phyloP scores from a whole-genome alignment of 768 basidiomycete species.

The Lactarius deliciosus region DNA sequence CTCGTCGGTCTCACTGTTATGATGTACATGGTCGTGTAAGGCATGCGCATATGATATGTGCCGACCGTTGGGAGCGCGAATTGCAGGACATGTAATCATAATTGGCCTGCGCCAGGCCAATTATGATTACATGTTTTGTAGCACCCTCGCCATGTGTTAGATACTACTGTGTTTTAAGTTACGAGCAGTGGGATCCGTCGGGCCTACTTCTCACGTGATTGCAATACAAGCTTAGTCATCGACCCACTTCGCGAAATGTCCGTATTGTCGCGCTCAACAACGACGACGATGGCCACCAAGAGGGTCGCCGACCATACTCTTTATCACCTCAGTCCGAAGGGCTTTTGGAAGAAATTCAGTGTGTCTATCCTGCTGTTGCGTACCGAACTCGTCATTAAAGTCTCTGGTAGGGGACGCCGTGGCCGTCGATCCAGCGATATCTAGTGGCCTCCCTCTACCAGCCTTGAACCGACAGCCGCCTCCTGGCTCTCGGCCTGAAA shows the following conservation, averaged over 20 bases:
- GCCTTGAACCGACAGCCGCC: constrained; percentile 75
- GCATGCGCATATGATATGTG: no score
- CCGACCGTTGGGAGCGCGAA: no score
- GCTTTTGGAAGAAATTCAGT: constrained; percentile 98
- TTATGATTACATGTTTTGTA: no score
- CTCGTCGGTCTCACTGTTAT: no score
- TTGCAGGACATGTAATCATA: no score
- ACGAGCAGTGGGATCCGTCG: no score
- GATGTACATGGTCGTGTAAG: no score
- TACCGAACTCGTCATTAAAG: background rate
- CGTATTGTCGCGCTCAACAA: background rate
- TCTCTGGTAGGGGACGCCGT: constrained; percentile 66
- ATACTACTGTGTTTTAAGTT: no score
- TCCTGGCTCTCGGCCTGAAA: constrained; percentile 85
- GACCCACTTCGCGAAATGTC: background rate
- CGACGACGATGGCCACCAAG: constrained; percentile 60
- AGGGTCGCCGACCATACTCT: constrained; percentile 85
- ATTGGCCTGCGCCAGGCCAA: no score
- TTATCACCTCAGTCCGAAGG: constrained; percentile 85
- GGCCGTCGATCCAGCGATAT: constrained; percentile 88
- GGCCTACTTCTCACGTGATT: background rate
- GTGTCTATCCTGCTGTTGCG: constrained; percentile 35
- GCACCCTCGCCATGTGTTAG: no score
- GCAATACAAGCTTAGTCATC: constrained; percentile 12
- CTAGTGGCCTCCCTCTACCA: constrained; percentile 81